Base-by-base conservation (phyloP, 75 land plant genomes). In the Cryptomeria japonica region DNA sequence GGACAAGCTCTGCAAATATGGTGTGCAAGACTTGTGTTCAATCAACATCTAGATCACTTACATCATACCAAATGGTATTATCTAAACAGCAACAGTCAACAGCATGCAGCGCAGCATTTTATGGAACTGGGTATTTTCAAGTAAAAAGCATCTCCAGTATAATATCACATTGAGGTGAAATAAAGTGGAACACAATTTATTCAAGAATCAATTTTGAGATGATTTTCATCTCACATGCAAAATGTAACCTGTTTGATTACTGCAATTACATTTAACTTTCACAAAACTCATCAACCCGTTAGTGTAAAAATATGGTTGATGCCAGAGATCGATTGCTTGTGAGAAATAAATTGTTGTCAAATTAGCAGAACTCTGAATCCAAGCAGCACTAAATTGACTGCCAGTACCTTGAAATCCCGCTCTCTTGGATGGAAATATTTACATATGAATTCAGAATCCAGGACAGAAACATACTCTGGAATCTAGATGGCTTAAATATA, bases 281-380 rank as follows among this genome's bases (percentile, higher is more conserved):
- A 42, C 84, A 82, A n/a, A 82, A 44, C 11, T 82, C 3, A 46
- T 28, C 84, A 82, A 42, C 53, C 82, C 84, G 46, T 12, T 25
- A 11, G 25, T 46, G 46, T n/a, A 46, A 82, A 51, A 82, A 44
- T 28, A 42, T 34, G 77, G 84, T 44, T 82, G 84, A 82, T 82
- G 84, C 49, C 53, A 22, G 53, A 19, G 51, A 82, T 51, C 0
- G 46, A 79, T n/a, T 82, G 84, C 46, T 11, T 46, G n/a, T 82
- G 84, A 42, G 84, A 44, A 44, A 82, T 9, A 44, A 44, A 80
- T 80, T 42, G 46, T 80, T 80, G 49, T 82, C 84, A 82, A 64
- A 64, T 64, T 64, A 82, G 84, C 84, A 82, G 47, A 82, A 44
- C 84, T 82, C 51, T 82, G 84, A 82, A 46, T 82, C 46, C 25